phyloP scores from a whole-genome alignment of 306 rosid species.

The Dryas octopetala region DNA sequence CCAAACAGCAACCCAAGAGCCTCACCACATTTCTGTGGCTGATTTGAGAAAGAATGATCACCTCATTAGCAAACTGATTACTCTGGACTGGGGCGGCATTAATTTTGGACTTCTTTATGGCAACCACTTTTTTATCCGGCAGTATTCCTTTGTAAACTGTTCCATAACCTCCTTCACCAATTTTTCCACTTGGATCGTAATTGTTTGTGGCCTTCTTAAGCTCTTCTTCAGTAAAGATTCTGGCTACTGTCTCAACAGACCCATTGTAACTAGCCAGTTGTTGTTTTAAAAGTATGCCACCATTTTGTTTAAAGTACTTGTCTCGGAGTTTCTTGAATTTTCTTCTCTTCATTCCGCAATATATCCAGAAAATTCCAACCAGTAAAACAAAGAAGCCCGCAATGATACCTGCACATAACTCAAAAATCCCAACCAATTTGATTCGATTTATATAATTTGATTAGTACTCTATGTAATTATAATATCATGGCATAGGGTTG shows the following conservation, averaged over 20 bases:
- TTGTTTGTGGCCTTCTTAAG: slow-evolving; percentile 16
- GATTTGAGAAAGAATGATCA: too few species aligned
- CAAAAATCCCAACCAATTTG: too few species aligned
- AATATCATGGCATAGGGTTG: too few species aligned
- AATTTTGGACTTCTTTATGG: too few species aligned
- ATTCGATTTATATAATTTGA: too few species aligned
- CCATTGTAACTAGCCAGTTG: too few species aligned
- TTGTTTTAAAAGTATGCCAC: too few species aligned
- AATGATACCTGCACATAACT: slow-evolving; percentile 13
- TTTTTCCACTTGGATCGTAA: not conserved
- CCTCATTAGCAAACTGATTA: too few species aligned
- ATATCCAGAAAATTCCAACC: not conserved
- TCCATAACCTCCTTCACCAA: slow-evolving; percentile 27
- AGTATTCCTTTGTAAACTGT: slow-evolving; percentile 25
- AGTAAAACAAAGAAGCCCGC: not conserved
- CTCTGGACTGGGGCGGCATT: too few species aligned
- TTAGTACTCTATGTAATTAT: too few species aligned
- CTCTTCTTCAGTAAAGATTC: slow-evolving; percentile 9
- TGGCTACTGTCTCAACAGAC: not conserved
- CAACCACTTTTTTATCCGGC: not conserved
- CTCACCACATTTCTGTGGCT: too few species aligned
- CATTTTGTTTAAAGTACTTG: slow-evolving; percentile 8
- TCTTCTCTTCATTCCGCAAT: slow-evolving; percentile 13
- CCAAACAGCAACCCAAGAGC: too few species aligned
- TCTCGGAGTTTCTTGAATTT: slow-evolving; percentile 6